These are phyloP conservation scores for Beauveria rudraprayagi DNA, from an alignment of 2,329 filamentous ascomycete genomes.

Conservation along the genomic window DNA sequence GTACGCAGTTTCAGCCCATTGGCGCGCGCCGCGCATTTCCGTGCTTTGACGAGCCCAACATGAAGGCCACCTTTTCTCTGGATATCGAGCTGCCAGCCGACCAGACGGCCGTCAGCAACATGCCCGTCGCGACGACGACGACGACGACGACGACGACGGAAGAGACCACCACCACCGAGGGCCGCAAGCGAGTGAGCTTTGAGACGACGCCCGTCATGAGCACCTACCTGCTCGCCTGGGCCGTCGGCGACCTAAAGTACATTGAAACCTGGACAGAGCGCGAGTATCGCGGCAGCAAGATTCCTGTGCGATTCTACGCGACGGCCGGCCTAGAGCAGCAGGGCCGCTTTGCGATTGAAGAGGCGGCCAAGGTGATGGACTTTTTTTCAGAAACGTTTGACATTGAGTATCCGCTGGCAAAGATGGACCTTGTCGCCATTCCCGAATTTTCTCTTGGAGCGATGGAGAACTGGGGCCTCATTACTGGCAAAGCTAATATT, in stretches of 20 bases:
- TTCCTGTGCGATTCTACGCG: constrained; percentile 89
- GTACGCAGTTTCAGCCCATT: constrained; percentile 96
- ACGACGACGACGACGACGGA: constrained; percentile 50
- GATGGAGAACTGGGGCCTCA: constrained; percentile 97
- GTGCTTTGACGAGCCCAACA: constrained; percentile 89
- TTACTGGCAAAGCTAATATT: constrained; percentile 81
- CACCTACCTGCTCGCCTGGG: constrained; percentile 89
- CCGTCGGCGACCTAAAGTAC: constrained; percentile 87
- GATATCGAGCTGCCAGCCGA: constrained; percentile 85
- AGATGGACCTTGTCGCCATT: constrained; percentile 69
- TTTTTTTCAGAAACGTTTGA: constrained; percentile 96
- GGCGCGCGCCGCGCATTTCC: constrained; percentile 89
- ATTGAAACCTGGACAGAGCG: constrained; percentile 89
- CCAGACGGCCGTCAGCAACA: constrained; percentile 89
- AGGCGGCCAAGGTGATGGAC: constrained; percentile 79
- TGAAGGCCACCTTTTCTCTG: constrained; percentile 88
- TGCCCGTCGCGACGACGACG: constrained; percentile 78
- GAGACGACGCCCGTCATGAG: constrained; percentile 91
- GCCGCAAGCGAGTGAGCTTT: constrained; percentile 82
- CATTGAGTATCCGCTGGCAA: constrained; percentile 53
- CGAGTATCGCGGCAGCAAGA: constrained; percentile 79
- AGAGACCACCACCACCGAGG: constrained; percentile 58
- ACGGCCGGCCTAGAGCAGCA: constrained; percentile 85
- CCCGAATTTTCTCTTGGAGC: constrained; percentile 92
- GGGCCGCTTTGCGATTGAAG: constrained; percentile 79